A percentile compares a stretch with the other conserved stretches of the same genome.
phyloP scores from a whole-genome alignment of 352 stramenopile species.

The Blastocystis sp. region DNA sequence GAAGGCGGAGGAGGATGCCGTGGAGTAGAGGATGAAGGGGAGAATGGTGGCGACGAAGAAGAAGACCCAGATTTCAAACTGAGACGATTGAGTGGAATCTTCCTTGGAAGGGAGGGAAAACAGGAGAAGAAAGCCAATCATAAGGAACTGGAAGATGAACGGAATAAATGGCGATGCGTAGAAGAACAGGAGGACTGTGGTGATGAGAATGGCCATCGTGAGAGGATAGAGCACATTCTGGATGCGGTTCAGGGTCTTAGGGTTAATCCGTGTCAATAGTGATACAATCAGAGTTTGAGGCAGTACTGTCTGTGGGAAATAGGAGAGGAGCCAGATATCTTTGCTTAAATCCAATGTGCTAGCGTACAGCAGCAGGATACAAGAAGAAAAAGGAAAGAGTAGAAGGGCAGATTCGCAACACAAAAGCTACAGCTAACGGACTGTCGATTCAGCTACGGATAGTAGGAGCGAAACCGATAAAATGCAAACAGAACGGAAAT shows the following conservation, averaged over 20 bases:
- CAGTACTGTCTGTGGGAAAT: background rate
- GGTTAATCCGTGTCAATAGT: background rate
- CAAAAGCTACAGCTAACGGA: slow-evolving; percentile 28
- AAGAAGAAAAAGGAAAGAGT: slow-evolving; percentile 48
- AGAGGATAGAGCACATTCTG: slow-evolving; percentile 47
- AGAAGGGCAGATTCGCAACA: slow-evolving; percentile 12
- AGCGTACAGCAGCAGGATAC: slow-evolving; percentile 8
- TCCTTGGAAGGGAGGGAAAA: background rate
- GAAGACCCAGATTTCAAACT: slow-evolving; percentile 62
- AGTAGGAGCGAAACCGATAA: slow-evolving; percentile 37
- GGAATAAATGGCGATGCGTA: background rate
- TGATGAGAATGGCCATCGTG: slow-evolving; percentile 34
- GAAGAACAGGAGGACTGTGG: slow-evolving; percentile 31
- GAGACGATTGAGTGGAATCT: background rate
- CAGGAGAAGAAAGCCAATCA: slow-evolving; percentile 18
- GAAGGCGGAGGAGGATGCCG: background rate
- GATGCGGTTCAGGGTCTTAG: slow-evolving; percentile 13
- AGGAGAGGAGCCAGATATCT: slow-evolving; percentile 14
- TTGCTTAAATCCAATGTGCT: background rate
- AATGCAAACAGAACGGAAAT: slow-evolving; percentile 11
- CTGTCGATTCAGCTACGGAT: background rate
- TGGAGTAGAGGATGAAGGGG: slow-evolving; percentile 14
- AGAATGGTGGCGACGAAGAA: slow-evolving; percentile 30
- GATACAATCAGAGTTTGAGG: background rate
- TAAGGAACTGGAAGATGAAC: slow-evolving; percentile 33